phyloP scores from a whole-genome alignment of 139 green algal species.

The Chlorella sp. region DNA sequence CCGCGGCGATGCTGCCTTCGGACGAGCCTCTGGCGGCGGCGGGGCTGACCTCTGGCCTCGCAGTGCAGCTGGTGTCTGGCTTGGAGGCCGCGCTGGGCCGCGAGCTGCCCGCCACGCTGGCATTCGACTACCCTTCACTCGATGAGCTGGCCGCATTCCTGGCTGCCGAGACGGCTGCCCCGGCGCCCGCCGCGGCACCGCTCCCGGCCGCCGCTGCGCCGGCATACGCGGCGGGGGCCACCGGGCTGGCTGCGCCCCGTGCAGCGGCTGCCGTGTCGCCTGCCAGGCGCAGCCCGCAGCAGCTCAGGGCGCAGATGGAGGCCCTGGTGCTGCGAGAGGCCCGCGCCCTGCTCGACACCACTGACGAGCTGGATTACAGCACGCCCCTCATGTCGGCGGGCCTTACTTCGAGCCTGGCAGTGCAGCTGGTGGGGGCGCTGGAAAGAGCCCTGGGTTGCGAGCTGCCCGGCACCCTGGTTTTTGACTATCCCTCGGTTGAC shows the following conservation, averaged over 20 bases:
- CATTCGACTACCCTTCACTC: conserved; percentile 70
- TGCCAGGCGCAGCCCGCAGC: conserved; percentile 2
- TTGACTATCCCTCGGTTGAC: conserved; percentile 54
- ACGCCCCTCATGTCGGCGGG: conserved; percentile 63
- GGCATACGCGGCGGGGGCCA: not conserved
- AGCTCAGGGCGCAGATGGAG: conserved; percentile 6
- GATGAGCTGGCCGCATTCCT: too few species aligned
- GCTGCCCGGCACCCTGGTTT: conserved; percentile 66
- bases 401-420: conserved; percentile 53
- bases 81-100: conserved; percentile 49
- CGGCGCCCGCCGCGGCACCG: too few species aligned
- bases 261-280: too few species aligned
- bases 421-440: conserved; percentile 34
- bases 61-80: too few species aligned
- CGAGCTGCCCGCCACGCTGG: conserved; percentile 52
- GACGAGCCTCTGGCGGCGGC: conserved; percentile 54
- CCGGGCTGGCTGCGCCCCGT: too few species aligned
- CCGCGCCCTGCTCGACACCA: not conserved
- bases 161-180: too few species aligned
- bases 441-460: conserved; percentile 40
- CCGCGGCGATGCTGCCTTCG: not conserved
- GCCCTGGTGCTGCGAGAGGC: conserved; percentile 4
- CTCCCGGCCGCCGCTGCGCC: not conserved
- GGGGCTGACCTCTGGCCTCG: conserved; percentile 51
- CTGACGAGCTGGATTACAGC: not conserved